These are phyloP conservation scores for Galerina sulciceps DNA, from an alignment of 768 basidiomycete genomes.

Conservation along the genomic window DNA sequence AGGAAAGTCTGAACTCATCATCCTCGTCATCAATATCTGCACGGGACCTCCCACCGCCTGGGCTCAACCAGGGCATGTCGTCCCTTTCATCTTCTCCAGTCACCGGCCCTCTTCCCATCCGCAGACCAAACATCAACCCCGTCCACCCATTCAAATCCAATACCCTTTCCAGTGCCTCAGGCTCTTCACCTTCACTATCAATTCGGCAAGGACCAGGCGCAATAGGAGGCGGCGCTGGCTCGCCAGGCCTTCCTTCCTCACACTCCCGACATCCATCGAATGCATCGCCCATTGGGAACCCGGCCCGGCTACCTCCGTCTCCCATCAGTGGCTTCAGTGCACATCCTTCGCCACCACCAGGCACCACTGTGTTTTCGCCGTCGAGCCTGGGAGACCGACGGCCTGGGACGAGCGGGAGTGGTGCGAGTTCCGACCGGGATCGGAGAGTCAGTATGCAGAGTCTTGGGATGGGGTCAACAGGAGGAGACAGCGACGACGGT, in stretches of 20 bases:
- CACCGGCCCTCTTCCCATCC: conserved; percentile 33
- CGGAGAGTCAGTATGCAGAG: conserved; percentile 21
- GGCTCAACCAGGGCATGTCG: conserved; percentile 16
- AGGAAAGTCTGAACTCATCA: conserved; percentile 50
- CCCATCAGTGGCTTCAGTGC: conserved; percentile 25
- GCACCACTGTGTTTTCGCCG: conserved; percentile 23
- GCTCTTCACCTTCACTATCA: conserved; percentile 38
- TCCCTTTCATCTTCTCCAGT: conserved; percentile 35
- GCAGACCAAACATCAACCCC: conserved; percentile 33
- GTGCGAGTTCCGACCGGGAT: conserved; percentile 18
- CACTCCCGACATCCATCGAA: conserved; percentile 23
- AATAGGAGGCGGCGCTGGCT: conserved; percentile 2
- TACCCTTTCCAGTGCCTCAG: conserved; percentile 35
- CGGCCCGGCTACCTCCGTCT: conserved; percentile 28
- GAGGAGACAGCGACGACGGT: conserved; percentile 1
- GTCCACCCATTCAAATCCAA: conserved; percentile 45
- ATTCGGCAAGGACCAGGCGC: conserved; percentile 28
- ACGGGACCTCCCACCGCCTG: conserved; percentile 17
- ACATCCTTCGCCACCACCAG: conserved; percentile 20
- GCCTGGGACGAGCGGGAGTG: conserved; percentile 25
- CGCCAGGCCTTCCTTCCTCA: conserved; percentile 14
- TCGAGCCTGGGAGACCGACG: conserved; percentile 32
- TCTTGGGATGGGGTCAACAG: conserved; percentile 8
- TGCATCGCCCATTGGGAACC: conserved; percentile 12
- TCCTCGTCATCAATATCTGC: conserved; percentile 32